Percentiles rank a stretch among this genome's conserved stretches.
These are phyloP conservation scores for Wickerhamiella kazuoi DNA, from an alignment of 805 yeast species.

Conservation along the genomic window DNA sequence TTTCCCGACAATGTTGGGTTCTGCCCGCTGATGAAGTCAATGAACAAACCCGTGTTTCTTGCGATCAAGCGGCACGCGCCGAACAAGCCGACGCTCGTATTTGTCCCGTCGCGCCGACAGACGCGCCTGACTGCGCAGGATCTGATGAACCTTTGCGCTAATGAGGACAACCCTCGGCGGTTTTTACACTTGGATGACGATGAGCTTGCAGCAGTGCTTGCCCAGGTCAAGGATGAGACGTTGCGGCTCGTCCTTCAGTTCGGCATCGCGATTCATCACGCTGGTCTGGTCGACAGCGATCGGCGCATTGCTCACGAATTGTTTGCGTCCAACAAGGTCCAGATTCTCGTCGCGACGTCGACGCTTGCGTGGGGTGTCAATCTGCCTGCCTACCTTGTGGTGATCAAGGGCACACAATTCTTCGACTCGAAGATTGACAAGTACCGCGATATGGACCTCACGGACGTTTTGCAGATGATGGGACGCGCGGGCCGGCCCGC, in stretches of 20 bases:
- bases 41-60: constrained; percentile 81
- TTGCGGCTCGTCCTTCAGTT: constrained; percentile 53
- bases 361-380: constrained; percentile 81
- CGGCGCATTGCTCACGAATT: constrained; percentile 52
- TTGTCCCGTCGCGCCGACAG: constrained; percentile 71
- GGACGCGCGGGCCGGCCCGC: constrained; percentile 78
- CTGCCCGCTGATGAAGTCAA: constrained; percentile 70
- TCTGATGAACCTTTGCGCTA: constrained; percentile 58
- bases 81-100: constrained; percentile 62
- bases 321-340: constrained; percentile 53
- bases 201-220: constrained; percentile 36
- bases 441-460: constrained; percentile 64
- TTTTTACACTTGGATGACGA: constrained; percentile 48
- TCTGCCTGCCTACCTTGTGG: constrained; percentile 62
- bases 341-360: constrained; percentile 61
- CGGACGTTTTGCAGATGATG: constrained; percentile 72
- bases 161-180: constrained; percentile 58
- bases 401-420: constrained; percentile 56
- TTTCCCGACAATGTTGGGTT: constrained; percentile 68
- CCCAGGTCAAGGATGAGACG: constrained; percentile 65
- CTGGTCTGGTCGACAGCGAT: constrained; percentile 61
- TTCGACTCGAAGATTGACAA: constrained; percentile 44
- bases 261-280: constrained; percentile 71
- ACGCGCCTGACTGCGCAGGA: constrained; percentile 68
- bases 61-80: constrained; percentile 89